Base-by-base conservation (phyloP, 805 yeast species). In the Pichia cabralensis region DNA sequence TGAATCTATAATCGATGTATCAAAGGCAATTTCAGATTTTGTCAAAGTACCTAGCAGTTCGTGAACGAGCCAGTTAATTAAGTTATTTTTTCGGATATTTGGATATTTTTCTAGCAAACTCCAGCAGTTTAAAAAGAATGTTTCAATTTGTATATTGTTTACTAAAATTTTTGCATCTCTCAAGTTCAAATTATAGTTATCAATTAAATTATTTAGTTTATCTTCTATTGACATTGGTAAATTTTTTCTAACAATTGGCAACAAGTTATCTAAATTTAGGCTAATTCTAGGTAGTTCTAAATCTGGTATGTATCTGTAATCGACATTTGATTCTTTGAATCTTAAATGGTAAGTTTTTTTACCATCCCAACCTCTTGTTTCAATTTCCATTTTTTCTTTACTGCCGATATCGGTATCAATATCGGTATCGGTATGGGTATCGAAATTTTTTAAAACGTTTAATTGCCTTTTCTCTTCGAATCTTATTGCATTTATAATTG, bases 281-380 rank as follows among this genome's bases (percentile, higher is more conserved):
- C 48, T 39, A 4, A 88, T 57, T 1, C 59, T 55, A 0, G 92
- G 86, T 21, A 92, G 60, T 53, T 92, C 98, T 2, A 94, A 83
- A 53, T 92, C 98, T 0, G 97, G 96, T 69, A 89, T 79, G 52
- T 86, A 92, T 47, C 97, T 64, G 56, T 92, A 92, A 55, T 92
- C 98, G 10, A 82, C 69, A 0, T 83, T 71, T 26, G 72, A 71
- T 53, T 89, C 96, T 49, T 92, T 92, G 4, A 72, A 64, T 50
- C 98, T 71, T 32, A 80, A 58, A 32, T 70, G 65, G 29, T 68
- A 63, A 0, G 97, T 89, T 27, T 64, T 60, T 3, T 56, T 56
- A 2, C 96, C 96, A 48, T 80, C 78, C 96, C 96, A 92, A 14
- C 95, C 92, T 50, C 96, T 68, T 0, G 98, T 92, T 49, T 88